Evolutionary conservation across 2,329 filamentous ascomycete genomes (phyloP), one percentile per base, ranked within the genome.

Genomic region (Penicillium corylophilum): DNA sequence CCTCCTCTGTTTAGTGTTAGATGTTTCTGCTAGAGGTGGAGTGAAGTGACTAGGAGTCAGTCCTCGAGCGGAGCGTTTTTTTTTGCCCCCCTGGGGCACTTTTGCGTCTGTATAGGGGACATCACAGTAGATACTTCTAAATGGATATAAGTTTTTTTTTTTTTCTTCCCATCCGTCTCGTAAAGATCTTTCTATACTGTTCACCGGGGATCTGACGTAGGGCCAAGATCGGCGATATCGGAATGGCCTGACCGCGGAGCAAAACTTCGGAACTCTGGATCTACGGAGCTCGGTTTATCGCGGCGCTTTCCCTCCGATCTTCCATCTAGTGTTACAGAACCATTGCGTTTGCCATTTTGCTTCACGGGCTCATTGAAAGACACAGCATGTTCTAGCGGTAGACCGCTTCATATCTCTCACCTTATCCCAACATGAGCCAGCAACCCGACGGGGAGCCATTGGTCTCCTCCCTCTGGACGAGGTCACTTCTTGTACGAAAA

Each of bases 391-490:
- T 43, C 26, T 38, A 31, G 28, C 36, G 39, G 41, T 60, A 60
- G 46, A 51, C 16, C 26, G 16, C 31, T 4, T 7, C 18, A 35
- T 22, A 36, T 40, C 29, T 41, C 23, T 12, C 44, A 23, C 26
- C 26, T 51, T 29, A 38, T 35, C 18, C 36, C 46, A 56, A 51
- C 24, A 70, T 70, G 62, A 54, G 62, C 48, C 61, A 68, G 50
- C 61, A 64, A 57, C 45, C 53, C 28, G 64, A 68, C 35, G 51
- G 64, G 48, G 64, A 68, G 59, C 63, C 70, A 53, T 60, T 71
- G 63, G 71, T 71, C 58, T 66, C 68, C 55, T 72, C 73, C 26
- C 63, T 71, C 20, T 77, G 74, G 74, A 74, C 72, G 35, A 69
- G 73, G 55, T 77, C 74, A 24, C 64, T 75, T 35, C 55, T 72